phyloP scores from a whole-genome alignment of 805 yeast species.

The Hanseniaspora valbyensis region DNA sequence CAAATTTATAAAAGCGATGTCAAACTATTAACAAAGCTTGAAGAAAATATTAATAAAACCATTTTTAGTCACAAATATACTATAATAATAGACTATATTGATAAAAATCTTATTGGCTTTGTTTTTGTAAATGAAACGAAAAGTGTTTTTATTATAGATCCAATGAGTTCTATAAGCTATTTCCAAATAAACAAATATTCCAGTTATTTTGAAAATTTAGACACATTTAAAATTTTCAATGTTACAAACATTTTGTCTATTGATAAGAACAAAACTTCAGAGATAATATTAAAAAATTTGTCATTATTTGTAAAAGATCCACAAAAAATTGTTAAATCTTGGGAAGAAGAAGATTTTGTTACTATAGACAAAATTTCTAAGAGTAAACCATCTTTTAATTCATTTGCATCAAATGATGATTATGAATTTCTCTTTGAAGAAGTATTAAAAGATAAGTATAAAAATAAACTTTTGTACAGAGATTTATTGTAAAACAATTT shows the following conservation, averaged over 20 bases:
- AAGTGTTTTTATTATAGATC: not conserved
- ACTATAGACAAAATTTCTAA: not conserved
- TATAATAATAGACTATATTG: not conserved
- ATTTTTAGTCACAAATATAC: not conserved
- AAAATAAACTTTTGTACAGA: not conserved
- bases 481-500: not conserved
- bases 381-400: not conserved
- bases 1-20: not conserved
- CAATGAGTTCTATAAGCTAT: not conserved
- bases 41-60: not conserved
- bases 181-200: not conserved
- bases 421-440: not conserved
- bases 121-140: not conserved
- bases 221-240: not conserved
- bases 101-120: not conserved
- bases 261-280: not conserved
- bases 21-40: not conserved
- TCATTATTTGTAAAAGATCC: not conserved
- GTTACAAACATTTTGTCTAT: not conserved
- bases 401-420: not conserved
- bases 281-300: not conserved
- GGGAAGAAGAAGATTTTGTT: not conserved
- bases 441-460: not conserved
- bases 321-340: not conserved
- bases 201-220: not conserved